A percentile compares a stretch with the other conserved stretches of the same genome.
Conservation (phyloP, 2,329 filamentous ascomycete genomes). For the Verticillium nubilum region DNA sequence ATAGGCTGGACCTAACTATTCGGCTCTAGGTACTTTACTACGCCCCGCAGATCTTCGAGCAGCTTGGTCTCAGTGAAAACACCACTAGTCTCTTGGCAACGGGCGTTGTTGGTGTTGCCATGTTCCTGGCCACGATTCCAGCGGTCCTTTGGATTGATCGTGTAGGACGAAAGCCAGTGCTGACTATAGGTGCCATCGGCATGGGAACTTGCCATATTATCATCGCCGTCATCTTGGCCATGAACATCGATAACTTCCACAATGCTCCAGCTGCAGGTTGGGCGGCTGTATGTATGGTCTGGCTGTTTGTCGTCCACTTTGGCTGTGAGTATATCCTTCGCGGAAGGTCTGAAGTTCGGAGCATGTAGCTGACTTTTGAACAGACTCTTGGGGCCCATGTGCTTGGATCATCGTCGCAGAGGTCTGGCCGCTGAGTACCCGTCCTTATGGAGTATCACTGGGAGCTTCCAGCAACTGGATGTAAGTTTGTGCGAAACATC, state of each 20-base stretch:
- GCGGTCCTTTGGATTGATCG: slow-evolving; percentile 62
- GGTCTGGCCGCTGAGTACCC: slow-evolving; percentile 66
- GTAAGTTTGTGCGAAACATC: slow-evolving; percentile 25
- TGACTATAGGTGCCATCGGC: slow-evolving; percentile 60
- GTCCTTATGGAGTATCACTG: slow-evolving; percentile 65
- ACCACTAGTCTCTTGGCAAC: slow-evolving; percentile 59
- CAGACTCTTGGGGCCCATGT: slow-evolving; percentile 64
- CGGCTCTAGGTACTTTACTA: slow-evolving; percentile 48
- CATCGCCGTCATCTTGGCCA: slow-evolving; percentile 63
- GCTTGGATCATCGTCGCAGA: slow-evolving; percentile 72
- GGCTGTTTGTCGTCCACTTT: slow-evolving; percentile 71
- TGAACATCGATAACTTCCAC: slow-evolving; percentile 53
- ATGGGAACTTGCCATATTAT: slow-evolving; percentile 68
- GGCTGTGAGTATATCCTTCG: slow-evolving; percentile 37
- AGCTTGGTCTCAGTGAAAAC: slow-evolving; percentile 52
- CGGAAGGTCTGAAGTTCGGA: neutral
- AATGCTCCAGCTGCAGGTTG: slow-evolving; percentile 53
- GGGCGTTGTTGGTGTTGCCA: slow-evolving; percentile 65
- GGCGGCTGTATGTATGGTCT: slow-evolving; percentile 63
- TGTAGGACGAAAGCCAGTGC: slow-evolving; percentile 56
- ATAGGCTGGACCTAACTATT: neutral
- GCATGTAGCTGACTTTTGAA: slow-evolving; percentile 19
- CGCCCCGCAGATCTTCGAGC: slow-evolving; percentile 62
- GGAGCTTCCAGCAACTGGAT: slow-evolving; percentile 63
- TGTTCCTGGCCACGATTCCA: slow-evolving; percentile 63